A percentile compares a stretch with the other conserved stretches of the same genome.
Evolutionary conservation across 495 filamentous ascomycete genomes (phyloP).

Genomic region (Aspergillus nidulans): DNA sequence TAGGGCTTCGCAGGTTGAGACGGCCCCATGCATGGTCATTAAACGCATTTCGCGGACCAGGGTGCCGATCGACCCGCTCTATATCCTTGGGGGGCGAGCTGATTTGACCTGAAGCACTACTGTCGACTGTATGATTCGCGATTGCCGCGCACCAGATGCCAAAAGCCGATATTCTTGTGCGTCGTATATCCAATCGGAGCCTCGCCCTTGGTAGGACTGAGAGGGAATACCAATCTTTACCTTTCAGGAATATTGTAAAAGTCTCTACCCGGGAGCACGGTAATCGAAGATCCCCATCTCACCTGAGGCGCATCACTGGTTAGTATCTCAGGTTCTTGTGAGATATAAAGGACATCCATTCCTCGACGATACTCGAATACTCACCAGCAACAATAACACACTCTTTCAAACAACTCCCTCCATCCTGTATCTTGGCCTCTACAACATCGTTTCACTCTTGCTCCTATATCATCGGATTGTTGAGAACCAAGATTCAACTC

Average conservation of each 20-base stretch:
- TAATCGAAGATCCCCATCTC: constrained; percentile 21
- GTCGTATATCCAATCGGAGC: too few relatives aligned
- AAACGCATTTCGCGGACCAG: constrained; percentile 9
- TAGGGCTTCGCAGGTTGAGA: not conserved
- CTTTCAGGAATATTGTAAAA: constrained; percentile 1
- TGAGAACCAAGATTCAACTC: too few relatives aligned
- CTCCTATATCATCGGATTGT: too few relatives aligned
- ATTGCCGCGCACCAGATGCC: constrained; percentile 2
- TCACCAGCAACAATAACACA: not conserved
- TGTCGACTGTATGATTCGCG: not conserved
- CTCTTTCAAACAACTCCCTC: not conserved
- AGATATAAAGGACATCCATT: constrained; percentile 15
- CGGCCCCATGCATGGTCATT: constrained; percentile 9
- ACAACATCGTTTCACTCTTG: not conserved
- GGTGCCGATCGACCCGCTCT: constrained; percentile 7
- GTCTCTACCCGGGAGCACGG: constrained; percentile 5
- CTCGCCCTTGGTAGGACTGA: too few relatives aligned
- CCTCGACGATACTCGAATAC: not conserved
- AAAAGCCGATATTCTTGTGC: not conserved
- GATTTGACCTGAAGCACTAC: constrained; percentile 2
- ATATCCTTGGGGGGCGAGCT: not conserved
- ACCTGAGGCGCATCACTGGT: not conserved
- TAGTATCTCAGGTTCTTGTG: not conserved
- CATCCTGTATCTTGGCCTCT: not conserved
- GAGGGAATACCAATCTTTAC: not conserved